A percentile compares a stretch with the other conserved stretches of the same genome.
phyloP scores from a whole-genome alignment of 2,329 filamentous ascomycete species.

The Apiospora koreana region DNA sequence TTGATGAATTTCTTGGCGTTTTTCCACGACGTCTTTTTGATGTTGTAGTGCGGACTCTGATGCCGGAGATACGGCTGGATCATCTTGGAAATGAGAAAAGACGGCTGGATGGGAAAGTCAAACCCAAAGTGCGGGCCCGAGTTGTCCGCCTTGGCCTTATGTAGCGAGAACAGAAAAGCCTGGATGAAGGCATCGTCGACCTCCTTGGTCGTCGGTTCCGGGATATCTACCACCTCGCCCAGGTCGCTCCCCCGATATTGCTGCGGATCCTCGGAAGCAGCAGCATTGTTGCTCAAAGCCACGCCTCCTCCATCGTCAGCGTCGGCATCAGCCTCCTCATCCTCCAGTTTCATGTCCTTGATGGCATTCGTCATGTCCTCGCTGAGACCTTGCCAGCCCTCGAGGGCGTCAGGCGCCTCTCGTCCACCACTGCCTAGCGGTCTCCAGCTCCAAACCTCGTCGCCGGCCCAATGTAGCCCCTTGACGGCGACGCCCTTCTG shows the following conservation, averaged over 20 bases:
- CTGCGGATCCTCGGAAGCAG: neutral
- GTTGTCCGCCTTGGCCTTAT: constrained; percentile 59
- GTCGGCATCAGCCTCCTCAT: constrained; percentile 22
- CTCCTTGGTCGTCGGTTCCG: constrained; percentile 61
- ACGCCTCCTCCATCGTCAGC: constrained; percentile 16
- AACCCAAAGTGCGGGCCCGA: constrained; percentile 53
- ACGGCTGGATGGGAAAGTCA: constrained; percentile 63
- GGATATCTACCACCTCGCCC: constrained; percentile 35
- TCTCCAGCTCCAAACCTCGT: constrained; percentile 69
- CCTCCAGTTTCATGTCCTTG: constrained; percentile 27
- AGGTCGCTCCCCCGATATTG: constrained; percentile 18
- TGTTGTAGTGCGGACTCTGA: constrained; percentile 59
- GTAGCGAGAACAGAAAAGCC: constrained; percentile 64
- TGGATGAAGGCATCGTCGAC: constrained; percentile 66
- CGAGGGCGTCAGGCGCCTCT: constrained; percentile 51
- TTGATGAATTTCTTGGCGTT: constrained; percentile 72
- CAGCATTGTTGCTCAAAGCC: neutral
- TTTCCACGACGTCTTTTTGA: constrained; percentile 73
- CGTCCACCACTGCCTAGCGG: constrained; percentile 52
- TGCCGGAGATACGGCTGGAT: constrained; percentile 68
- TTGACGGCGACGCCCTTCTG: constrained; percentile 64
- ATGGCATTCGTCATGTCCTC: constrained; percentile 5
- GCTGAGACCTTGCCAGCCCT: constrained; percentile 43
- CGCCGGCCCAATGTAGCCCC: constrained; percentile 67
- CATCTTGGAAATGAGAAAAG: constrained; percentile 62